A percentile compares a stretch with the other conserved stretches of the same genome.
Conservation (phyloP, 129 eudicot species). For the Daucus carota region DNA sequence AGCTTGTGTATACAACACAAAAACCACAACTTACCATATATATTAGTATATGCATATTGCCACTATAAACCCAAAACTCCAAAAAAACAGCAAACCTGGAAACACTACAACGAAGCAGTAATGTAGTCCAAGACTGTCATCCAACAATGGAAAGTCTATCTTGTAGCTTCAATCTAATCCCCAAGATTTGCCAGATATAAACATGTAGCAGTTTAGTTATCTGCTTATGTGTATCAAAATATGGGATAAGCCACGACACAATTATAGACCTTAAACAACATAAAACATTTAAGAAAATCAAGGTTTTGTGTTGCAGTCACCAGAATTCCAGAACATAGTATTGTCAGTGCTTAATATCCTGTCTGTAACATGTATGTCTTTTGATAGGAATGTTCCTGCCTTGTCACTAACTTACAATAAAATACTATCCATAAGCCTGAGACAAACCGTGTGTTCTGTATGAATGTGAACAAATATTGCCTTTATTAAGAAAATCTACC, state of each 20-base stretch:
- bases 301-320: background rate
- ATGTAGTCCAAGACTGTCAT: slow-evolving; percentile 17
- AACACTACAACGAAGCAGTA: slow-evolving; percentile 8
- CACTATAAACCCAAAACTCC: background rate
- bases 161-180: slow-evolving; percentile 12
- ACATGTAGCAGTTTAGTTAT: slow-evolving; percentile 12
- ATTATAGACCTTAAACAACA: background rate
- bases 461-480: background rate
- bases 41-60: background rate
- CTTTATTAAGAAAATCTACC: background rate
- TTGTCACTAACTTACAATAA: background rate
- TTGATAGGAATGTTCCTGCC: background rate
- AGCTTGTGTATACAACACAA: background rate
- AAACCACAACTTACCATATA: background rate
- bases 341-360: background rate
- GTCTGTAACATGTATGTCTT: background rate
- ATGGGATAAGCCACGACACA: background rate
- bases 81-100: slow-evolving; percentile 18
- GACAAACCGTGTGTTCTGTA: background rate
- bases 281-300: background rate
- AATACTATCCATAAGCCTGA: background rate
- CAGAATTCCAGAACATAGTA: background rate
- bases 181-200: slow-evolving; percentile 6
- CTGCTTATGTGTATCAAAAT: too few species aligned
- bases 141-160: slow-evolving; percentile 15